These are phyloP conservation scores for Xylaria polymorpha DNA, from an alignment of 2,329 filamentous ascomycete species.

Conservation along the genomic window DNA sequence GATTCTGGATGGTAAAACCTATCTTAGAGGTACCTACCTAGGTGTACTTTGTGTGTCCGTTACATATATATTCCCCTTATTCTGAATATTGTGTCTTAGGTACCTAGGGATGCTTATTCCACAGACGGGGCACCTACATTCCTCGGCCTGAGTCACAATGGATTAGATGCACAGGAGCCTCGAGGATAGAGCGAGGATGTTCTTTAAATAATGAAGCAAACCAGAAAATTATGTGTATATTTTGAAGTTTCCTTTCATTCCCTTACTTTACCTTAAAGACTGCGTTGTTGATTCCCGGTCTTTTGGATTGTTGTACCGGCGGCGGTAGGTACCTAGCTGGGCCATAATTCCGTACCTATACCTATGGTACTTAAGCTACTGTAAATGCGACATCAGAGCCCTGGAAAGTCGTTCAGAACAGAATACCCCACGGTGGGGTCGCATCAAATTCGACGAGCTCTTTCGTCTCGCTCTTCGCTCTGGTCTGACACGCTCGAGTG, in stretches of 20 bases:
- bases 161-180: neutral
- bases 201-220: neutral
- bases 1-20: too few relatives aligned
- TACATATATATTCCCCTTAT: conserved; percentile 21
- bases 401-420: neutral
- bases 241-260: neutral
- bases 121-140: neutral
- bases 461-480: neutral
- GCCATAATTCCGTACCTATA: too few relatives aligned
- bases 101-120: neutral
- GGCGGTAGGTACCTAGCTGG: too few relatives aligned
- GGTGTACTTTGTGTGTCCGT: too few relatives aligned
- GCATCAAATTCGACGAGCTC: conserved; percentile 33
- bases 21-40: too few relatives aligned
- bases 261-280: neutral
- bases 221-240: too few relatives aligned
- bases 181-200: neutral
- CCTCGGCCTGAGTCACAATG: conserved; percentile 27
- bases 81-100: neutral
- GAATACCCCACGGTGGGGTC: conserved; percentile 48
- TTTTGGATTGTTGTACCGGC: neutral
- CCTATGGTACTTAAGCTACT: too few relatives aligned
- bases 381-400: conserved; percentile 39
- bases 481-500: neutral
- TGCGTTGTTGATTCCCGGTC: neutral